Evolutionary conservation across 176 grass and related monocot species (phyloP), one percentile per base, ranked within the genome.

Genomic region (Olyra latifolia): DNA sequence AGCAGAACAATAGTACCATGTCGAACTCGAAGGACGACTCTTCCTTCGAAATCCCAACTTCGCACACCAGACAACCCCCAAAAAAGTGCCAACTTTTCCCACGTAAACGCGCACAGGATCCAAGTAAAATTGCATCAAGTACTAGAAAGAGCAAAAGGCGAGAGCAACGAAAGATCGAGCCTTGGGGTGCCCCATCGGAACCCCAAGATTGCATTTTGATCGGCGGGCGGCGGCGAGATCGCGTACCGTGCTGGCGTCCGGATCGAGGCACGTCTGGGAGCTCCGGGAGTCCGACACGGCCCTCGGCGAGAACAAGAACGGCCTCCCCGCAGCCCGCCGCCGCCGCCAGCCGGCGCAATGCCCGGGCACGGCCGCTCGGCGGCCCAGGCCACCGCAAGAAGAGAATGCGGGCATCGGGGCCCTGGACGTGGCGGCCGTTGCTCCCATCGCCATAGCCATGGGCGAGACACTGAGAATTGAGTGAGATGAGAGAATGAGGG

Each of bases 221-320:
- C 35, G 48, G 44, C 56, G 4, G 30, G 49, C 25, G 16, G 17
- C 49, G 29, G 19, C 55, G 30, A 66, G 12, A 44, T 72, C 60
- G 32, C 92, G 75, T 75, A 99, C 97, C 81, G 86, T 89, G 85
- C 93, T 95, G 27, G 97, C 97, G 58, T 99, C 97, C 47, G 97
- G 97, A 90, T 95, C 93, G 43, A 99, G 90, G 74, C 97, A 99
- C 20, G 96, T 99, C 87, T 99, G 92, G 5, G 96, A 91, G 86
- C 84, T 91, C 12, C 57, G 71, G 0, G 96, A 95, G 61, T 99
- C 96, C 1, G 96, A 99, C 43, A 99, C 96, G 41, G 82, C 92
- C 58, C 71, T 62, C 19, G 92, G 87, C 48, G 92, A 89, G 77
- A 99, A 91, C 10, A 95, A 8, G 62, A 89, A 73, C 40, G 77